Base-by-base conservation (phyloP, 2,329 filamentous ascomycete genomes). In the Cercospora sp. region DNA sequence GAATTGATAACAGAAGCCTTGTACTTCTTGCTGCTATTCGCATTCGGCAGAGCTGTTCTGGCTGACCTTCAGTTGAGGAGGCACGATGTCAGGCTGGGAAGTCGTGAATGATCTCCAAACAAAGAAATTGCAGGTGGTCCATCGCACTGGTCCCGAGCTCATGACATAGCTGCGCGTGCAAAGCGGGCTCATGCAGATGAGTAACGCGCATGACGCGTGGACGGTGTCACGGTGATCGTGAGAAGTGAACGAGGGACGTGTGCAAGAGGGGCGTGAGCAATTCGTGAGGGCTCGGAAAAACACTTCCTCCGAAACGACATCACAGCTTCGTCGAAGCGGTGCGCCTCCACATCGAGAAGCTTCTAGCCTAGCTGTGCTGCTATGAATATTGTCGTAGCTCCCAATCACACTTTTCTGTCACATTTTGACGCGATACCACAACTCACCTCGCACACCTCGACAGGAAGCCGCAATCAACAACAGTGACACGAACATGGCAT, bases 401-500 rank as follows among this genome's bases (percentile, higher is more conserved):
- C 48, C 48, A 16, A 53, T 28, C 48, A 53, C 48, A 28, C 20
- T n/a, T 53, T 20, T 33, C 13, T 31, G 28, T 59, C 55, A 59
- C 55, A 59, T 20, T 36, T 36, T 33, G 9, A 36, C 18, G 8
- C 30, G n/a, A 18, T 33, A 20, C 30, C 26, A 3, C 13, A 20
- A 20, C 36, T 36, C 2, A 36, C 30, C 28, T 28, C 23, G 28
- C 28, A 59, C 3, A 59, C 20, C n/a, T 5, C 28, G 16, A 36
- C 28, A 18, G 30, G 18, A 36, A 36, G 30, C 28, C 55, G 28
- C 16, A 59, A 10, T 26, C 10, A 33, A 59, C 55, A n/a, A 53
- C 60, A 63, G 16, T 6, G 30, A 55, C 60, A 33, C 6, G 57
- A 76, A 33, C 66, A 90, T 90, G 88, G 88, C 88, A 73, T 70